Conservation (phyloP, 805 yeast genomes). For the Isabelozyma rhagii region DNA sequence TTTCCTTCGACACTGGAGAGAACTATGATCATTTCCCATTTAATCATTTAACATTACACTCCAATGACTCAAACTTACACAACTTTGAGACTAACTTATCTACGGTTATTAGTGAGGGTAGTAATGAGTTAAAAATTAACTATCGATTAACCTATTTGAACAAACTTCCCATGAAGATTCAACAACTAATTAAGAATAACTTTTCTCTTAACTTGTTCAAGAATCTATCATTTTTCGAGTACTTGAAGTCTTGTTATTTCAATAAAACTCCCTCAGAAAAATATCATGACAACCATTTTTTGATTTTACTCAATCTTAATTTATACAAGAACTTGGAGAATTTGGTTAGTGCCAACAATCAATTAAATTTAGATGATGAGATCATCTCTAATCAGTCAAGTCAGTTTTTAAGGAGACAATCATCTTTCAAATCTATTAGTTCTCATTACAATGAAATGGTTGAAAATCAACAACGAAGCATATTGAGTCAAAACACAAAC, state of each 20-base stretch:
- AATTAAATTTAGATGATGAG: slow-evolving; percentile 21
- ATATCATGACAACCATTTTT: slow-evolving; percentile 34
- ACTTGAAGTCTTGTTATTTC: slow-evolving; percentile 38
- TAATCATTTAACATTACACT: slow-evolving; percentile 24
- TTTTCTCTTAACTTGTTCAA: slow-evolving; percentile 32
- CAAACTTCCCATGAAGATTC: slow-evolving; percentile 33
- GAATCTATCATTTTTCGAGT: slow-evolving; percentile 30
- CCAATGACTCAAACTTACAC: slow-evolving; percentile 39
- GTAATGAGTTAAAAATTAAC: slow-evolving; percentile 15
- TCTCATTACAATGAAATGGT: background rate
- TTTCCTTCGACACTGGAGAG: slow-evolving; percentile 13
- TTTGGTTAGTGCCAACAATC: slow-evolving; percentile 26
- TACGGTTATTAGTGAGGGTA: slow-evolving; percentile 24
- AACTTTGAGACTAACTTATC: slow-evolving; percentile 27
- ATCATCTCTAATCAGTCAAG: slow-evolving; percentile 18
- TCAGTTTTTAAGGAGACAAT: slow-evolving; percentile 21
- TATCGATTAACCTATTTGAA: slow-evolving; percentile 20
- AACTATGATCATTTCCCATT: slow-evolving; percentile 32
- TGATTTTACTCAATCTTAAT: slow-evolving; percentile 31
- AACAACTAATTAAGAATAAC: slow-evolving; percentile 27
- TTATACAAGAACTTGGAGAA: slow-evolving; percentile 37
- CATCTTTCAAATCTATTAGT: slow-evolving; percentile 18
- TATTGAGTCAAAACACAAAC: background rate
- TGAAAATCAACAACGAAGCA: background rate
- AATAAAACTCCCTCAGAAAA: slow-evolving; percentile 27